These are phyloP conservation scores for Trypanosoma rangeli DNA, from an alignment of 208 protist species.

Conservation along the genomic window DNA sequence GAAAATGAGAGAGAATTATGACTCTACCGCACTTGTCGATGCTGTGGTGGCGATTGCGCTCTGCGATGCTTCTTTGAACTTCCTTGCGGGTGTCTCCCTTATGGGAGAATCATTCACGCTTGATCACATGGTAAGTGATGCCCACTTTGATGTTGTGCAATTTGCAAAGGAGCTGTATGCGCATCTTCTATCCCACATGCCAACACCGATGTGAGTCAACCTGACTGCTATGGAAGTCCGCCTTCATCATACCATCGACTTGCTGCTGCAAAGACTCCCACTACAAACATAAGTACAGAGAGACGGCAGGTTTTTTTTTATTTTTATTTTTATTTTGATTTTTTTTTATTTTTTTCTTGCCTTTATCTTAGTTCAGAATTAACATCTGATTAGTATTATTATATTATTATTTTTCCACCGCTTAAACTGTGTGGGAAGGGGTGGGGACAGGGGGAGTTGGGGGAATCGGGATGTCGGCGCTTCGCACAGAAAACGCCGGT, in stretches of 20 bases:
- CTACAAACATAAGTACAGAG: slow-evolving; percentile 1
- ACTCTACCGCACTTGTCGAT: slow-evolving; percentile 69
- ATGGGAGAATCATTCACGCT: slow-evolving; percentile 40
- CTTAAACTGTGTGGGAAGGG: too few species aligned
- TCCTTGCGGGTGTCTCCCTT: slow-evolving; percentile 57
- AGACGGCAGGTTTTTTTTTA: slow-evolving; percentile 3
- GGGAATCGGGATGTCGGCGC: too few species aligned
- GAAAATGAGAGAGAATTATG: not conserved
- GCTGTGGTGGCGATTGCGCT: slow-evolving; percentile 72
- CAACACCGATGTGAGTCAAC: not conserved
- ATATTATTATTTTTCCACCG: too few species aligned
- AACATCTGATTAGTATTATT: not conserved
- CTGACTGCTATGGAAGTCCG: not conserved
- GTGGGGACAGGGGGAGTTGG: too few species aligned
- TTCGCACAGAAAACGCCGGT: too few species aligned
- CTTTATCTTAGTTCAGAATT: not conserved
- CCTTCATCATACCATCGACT: not conserved
- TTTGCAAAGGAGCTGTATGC: slow-evolving; percentile 22
- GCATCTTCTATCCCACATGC: slow-evolving; percentile 12
- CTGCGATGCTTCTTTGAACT: slow-evolving; percentile 76
- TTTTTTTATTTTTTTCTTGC: slow-evolving; percentile 12
- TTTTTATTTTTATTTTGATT: slow-evolving; percentile 9
- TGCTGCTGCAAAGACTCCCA: not conserved
- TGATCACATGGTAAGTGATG: slow-evolving; percentile 15
- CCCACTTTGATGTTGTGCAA: slow-evolving; percentile 45